Base-by-base conservation (phyloP, 345 rosid genomes). In the Trapa bicornis region DNA sequence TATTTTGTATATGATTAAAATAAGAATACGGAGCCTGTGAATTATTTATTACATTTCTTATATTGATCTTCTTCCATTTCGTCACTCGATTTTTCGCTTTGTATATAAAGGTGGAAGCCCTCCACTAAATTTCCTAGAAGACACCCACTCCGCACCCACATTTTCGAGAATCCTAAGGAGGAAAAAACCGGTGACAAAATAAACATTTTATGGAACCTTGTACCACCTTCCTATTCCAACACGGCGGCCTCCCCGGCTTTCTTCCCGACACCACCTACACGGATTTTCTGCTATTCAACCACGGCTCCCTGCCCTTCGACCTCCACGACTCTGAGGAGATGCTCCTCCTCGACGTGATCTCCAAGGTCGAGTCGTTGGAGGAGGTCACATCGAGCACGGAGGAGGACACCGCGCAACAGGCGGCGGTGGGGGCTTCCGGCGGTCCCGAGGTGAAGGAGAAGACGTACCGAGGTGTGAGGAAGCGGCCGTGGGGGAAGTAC, bases 401-500 rank as follows among this genome's bases (percentile, higher is more conserved):
- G 36, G 67, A 22, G 43, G 4, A 41, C 66, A 6, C 11, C n/a
- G 29, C 42, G 38, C 36, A 22, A 22, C 29, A 22, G 29, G 29
- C 29, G 29, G 29, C 29, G 29, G 29, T 22, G 29, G 29, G 29
- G 66, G 29, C 39, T 15, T 56, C 47, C 8, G 53, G 3, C 16
- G 53, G 3, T 11, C 52, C 64, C 32, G 69, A 47, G 68, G 67
- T 68, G 61, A 78, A 41, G 0, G 6, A 78, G 61, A 77, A 70
- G 72, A 67, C 78, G 6, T 81, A 74, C 65, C 69, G 85, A 10
- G 85, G 85, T 2, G 85, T 81, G 12, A 68, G 85, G 71, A 72
- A 67, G 79, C 74, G 85, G 37, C 85, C 85, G 6, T 81, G 85
- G 85, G 85, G 85, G 47, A 81, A 81, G 64, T 81, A 71, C 60